Evolutionary conservation across 2,329 filamentous ascomycete species (phyloP), one percentile per base, ranked within the genome.

Genomic region (Pleomassaria siparia): DNA sequence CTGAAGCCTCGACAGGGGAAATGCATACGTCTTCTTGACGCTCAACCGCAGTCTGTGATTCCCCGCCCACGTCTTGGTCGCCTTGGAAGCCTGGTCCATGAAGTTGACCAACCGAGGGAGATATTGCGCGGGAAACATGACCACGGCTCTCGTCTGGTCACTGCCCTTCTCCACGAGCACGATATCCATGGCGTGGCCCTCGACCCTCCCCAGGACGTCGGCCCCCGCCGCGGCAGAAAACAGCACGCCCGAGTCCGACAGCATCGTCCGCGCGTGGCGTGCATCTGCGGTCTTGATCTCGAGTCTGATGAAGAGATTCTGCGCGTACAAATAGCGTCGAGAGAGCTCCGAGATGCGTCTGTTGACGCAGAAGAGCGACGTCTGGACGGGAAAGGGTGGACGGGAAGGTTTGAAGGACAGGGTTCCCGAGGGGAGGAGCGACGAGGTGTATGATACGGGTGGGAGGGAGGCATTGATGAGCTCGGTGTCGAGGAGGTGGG

Each of bases 111-210:
- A 45, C 0, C 66, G 58, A 0, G 66, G 66, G 0, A 70, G 51
- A 28, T 70, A 70, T 22, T 69, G 65, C 1, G 65, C 65, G 0
- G 66, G 66, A 22, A 70, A 70, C 46, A 70, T 56, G 10, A 68
- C 59, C 0, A 22, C 40, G 2, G 63, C 60, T 18, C 64, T 51
- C 32, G 58, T 66, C 46, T 61, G 53, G 5, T 41, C 50, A 35
- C 60, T 66, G 24, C 56, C 53, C 46, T 66, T 63, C 32, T 69
- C 64, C 1, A 63, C 52, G 5, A 70, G 47, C 1, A 54, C 56
- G 3, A 70, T 18, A 2, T 69, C 63, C 18, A 70, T 49, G 0
- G 63, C 64, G 24, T 69, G 63, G 6, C 44, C 46, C 6, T 36
- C 56, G 1, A 47, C 46, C 2, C 29, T 28, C 18, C 55, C 58